Base-by-base conservation (phyloP, 139 green algal species). In the Astrephomene gubernaculifera region DNA sequence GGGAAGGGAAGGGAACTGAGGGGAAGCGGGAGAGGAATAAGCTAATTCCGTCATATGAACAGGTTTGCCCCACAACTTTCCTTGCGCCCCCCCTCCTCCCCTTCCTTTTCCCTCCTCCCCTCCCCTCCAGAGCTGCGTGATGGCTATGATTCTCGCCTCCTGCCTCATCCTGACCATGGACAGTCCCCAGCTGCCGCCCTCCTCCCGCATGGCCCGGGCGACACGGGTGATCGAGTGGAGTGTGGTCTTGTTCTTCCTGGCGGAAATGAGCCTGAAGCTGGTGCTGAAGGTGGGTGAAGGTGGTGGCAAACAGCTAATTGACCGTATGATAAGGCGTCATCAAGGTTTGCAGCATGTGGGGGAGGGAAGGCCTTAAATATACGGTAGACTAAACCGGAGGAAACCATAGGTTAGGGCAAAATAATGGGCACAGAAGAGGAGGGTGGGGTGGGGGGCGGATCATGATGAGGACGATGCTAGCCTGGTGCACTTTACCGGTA, bases 241-340 rank as follows among this genome's bases (percentile, higher is more conserved):
- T 4, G 93, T 95, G 39, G 72, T 82, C 35, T 61, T 90, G 35
- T 61, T 92, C 2, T 96, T 96, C 67, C 79, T 73, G 0, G 25
- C 88, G 1, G 94, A 96, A 74, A 88, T 90, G 70, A 49, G 74
- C 27, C 35, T 95, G 33, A 96, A 96, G 89, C 81, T 94, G 33
- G 36, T 87, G 31, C 41, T 84, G 31, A 84, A 74, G 78, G 78
- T 84, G n/a, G 25, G 68, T 6, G 17, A 9, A 6, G 22, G 57
- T n/a, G n/a, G n/a, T n/a, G n/a, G n/a, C n/a, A n/a, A n/a, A n/a
- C n/a, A n/a, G n/a, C n/a, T n/a, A n/a, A n/a, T n/a, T n/a, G n/a
- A n/a, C n/a, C n/a, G n/a, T n/a, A n/a, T n/a, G n/a, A n/a, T n/a
- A n/a, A n/a, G n/a, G n/a, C n/a, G n/a, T n/a, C n/a, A n/a, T n/a